Conservation (phyloP, 768 basidiomycete genomes). For the Boletellus ananas region DNA sequence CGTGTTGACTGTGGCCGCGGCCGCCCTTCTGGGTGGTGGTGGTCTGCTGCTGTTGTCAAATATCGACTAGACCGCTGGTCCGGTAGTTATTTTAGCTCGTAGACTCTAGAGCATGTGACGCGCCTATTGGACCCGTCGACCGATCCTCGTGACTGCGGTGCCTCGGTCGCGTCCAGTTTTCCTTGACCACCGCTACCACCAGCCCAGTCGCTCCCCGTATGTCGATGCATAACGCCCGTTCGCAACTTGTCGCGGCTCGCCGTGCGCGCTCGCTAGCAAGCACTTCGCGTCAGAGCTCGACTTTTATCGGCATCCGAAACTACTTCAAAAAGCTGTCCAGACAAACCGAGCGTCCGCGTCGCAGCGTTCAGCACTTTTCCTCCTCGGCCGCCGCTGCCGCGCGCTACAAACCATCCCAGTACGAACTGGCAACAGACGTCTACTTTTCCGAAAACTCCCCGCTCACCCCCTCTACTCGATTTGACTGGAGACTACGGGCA, state of each 20-base stretch:
- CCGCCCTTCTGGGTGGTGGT: conserved; percentile 45
- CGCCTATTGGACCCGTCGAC: too few relatives aligned
- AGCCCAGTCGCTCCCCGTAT: not conserved
- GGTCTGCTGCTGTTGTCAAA: conserved; percentile 52
- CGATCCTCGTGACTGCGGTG: conserved; percentile 16
- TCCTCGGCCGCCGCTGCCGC: conserved; percentile 13
- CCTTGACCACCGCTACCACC: too few relatives aligned
- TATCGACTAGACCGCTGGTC: conserved; percentile 33
- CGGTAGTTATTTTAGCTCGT: too few relatives aligned
- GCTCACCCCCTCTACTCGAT: conserved; percentile 34
- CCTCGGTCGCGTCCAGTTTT: not conserved
- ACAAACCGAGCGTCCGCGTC: not conserved
- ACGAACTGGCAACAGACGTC: conserved; percentile 23
- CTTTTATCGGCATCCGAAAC: conserved; percentile 30
- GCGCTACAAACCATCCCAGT: conserved; percentile 12
- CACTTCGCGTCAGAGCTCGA: conserved; percentile 11
- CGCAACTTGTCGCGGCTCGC: conserved; percentile 3
- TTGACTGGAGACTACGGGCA: conserved; percentile 61
- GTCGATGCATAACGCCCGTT: conserved; percentile 14
- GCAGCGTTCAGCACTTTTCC: conserved; percentile 11
- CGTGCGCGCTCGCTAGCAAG: conserved; percentile 6
- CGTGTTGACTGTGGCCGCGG: conserved; percentile 42
- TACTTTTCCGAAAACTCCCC: conserved; percentile 31
- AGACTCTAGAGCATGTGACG: too few relatives aligned
- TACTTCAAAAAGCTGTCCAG: conserved; percentile 24